phyloP scores from a whole-genome alignment of 805 yeast species.

The Candida odintsovae region DNA sequence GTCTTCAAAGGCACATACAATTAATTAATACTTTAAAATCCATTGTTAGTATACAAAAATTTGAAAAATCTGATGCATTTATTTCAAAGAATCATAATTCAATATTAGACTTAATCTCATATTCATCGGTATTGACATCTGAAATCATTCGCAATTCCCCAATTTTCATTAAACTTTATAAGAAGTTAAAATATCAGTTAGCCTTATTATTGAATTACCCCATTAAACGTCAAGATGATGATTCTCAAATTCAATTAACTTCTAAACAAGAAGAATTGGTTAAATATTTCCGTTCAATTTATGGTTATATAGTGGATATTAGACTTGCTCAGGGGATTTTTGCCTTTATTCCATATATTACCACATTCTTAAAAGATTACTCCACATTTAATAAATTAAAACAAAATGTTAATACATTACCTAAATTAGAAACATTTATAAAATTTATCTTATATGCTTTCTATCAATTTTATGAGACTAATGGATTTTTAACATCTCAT shows the following conservation, averaged over 20 bases:
- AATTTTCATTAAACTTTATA: slow-evolving; percentile 1
- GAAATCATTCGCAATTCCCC: slow-evolving; percentile 11
- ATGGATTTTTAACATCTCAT: slow-evolving; percentile 13
- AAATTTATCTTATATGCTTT: slow-evolving; percentile 3
- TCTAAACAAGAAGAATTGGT: slow-evolving; percentile 4
- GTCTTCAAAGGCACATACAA: background rate
- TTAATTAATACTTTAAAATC: background rate
- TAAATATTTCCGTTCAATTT: slow-evolving; percentile 3
- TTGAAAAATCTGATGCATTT: slow-evolving; percentile 5
- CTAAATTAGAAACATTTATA: slow-evolving; percentile 4
- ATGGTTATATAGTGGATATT: slow-evolving; percentile 14
- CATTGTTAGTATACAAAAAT: background rate
- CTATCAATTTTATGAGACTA: slow-evolving; percentile 11
- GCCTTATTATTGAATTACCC: background rate
- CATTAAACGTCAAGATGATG: background rate
- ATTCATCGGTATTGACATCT: slow-evolving; percentile 7
- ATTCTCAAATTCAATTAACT: background rate
- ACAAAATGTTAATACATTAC: slow-evolving; percentile 1
- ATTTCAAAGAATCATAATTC: slow-evolving; percentile 8
- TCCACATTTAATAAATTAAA: slow-evolving; percentile 7
- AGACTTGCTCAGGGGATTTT: slow-evolving; percentile 12
- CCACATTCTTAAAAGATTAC: slow-evolving; percentile 9
- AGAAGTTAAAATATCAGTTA: background rate
- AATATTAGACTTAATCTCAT: slow-evolving; percentile 7
- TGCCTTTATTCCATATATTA: slow-evolving; percentile 10